These are phyloP conservation scores for Physcomitrium patens DNA, from an alignment of 225 moss, liverwort and hornwort genomes.

Conservation along the genomic window DNA sequence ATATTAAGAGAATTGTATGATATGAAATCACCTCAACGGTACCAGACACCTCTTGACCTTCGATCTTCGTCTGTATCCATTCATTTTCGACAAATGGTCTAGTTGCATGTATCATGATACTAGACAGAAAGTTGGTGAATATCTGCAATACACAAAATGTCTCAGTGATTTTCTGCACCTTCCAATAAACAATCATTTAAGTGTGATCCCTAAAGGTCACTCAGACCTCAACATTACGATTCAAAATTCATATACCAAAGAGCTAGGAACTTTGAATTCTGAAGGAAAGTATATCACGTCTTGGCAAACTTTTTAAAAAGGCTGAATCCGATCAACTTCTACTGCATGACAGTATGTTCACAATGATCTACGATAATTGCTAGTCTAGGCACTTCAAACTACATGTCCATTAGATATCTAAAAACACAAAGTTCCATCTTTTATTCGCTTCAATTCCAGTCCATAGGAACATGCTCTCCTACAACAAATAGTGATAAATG, in stretches of 20 bases:
- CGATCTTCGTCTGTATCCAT: conserved; percentile 99
- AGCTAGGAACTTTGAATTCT: not conserved
- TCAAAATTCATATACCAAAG: conserved; percentile 14
- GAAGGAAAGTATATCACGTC: not conserved
- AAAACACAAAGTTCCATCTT: not conserved
- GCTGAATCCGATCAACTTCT: not conserved
- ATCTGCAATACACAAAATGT: conserved; percentile 62
- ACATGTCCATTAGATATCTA: conserved; percentile 4
- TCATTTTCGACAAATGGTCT: conserved; percentile 97
- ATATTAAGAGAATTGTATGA: conserved; percentile 11
- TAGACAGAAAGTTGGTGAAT: conserved; percentile 93
- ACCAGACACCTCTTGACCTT: conserved; percentile 98
- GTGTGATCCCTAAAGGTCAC: not conserved
- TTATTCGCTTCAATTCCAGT: not conserved
- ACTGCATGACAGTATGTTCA: conserved; percentile 7
- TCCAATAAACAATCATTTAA: not conserved
- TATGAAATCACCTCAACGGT: conserved; percentile 87
- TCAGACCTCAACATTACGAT: not conserved
- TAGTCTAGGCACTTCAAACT: not conserved
- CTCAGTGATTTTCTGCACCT: conserved; percentile 20
- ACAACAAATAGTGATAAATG: conserved; percentile 10
- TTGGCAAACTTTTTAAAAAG: not conserved
- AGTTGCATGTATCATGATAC: conserved; percentile 97
- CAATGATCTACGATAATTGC: conserved; percentile 12
- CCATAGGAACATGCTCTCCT: not conserved